Evolutionary conservation across 495 filamentous ascomycete species (phyloP).

Genomic region (Hypoxylon lienhwacheense): DNA sequence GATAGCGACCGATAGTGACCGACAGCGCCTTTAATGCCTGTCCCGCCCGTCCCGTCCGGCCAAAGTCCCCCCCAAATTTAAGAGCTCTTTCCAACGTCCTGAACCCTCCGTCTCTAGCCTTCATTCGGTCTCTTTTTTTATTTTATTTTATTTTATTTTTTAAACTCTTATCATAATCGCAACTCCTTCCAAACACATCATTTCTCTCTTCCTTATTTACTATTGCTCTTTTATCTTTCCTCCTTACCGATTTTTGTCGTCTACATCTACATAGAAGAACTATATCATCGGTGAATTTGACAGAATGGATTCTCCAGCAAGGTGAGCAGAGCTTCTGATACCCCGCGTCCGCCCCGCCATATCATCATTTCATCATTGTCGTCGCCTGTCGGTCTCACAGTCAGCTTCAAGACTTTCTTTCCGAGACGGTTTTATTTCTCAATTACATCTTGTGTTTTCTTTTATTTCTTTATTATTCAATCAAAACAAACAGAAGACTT

Average conservation of each 20-base stretch:
- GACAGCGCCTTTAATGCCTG: not conserved
- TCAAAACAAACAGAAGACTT: not conserved
- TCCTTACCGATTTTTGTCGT: constrained; percentile 23
- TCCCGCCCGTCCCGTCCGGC: constrained; percentile 25
- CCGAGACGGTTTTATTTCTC: constrained; percentile 12
- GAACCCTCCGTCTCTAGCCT: not conserved
- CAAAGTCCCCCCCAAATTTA: constrained; percentile 9
- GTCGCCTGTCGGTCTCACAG: no score
- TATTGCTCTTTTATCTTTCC: constrained; percentile 2
- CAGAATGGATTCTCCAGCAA: constrained; percentile 50
- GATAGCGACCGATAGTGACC: not conserved
- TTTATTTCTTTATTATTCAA: not conserved
- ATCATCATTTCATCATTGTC: constrained; percentile 36
- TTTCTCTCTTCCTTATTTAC: not conserved
- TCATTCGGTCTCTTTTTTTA: not conserved
- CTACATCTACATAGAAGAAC: no score
- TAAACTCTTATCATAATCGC: not conserved
- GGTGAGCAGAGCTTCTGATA: constrained; percentile 42
- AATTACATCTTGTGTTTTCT: no score
- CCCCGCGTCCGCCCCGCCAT: constrained; percentile 45
- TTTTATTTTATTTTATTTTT: not conserved
- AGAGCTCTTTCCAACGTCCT: not conserved
- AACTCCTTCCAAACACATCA: no score
- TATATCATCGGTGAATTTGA: constrained; percentile 21
- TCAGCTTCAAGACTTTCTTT: constrained; percentile 11